These are phyloP conservation scores for Proliferodiscus dingleyae DNA, from an alignment of 2,329 filamentous ascomycete species.

Conservation along the genomic window DNA sequence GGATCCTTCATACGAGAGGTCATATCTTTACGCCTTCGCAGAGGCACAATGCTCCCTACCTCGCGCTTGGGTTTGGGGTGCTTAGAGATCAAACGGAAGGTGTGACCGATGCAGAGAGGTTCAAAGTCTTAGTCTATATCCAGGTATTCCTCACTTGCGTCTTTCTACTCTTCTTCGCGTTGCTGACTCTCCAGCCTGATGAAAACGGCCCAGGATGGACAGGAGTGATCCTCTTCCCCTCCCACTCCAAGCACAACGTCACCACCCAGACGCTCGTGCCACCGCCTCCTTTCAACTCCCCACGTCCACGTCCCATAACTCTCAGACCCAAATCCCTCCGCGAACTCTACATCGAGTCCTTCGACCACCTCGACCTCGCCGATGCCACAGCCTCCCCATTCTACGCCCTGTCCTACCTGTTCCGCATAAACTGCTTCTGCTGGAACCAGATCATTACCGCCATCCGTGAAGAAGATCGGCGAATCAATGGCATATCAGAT, in stretches of 20 bases:
- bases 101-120: slow-evolving; percentile 26
- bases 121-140: slow-evolving; percentile 24
- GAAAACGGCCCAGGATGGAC: slow-evolving; percentile 24
- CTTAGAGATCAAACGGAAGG: slow-evolving; percentile 12
- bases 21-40: slow-evolving; percentile 23
- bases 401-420: slow-evolving; percentile 21
- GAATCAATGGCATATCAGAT: slow-evolving; percentile 26
- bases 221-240: slow-evolving; percentile 24
- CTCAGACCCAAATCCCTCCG: slow-evolving; percentile 21
- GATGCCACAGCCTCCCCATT: slow-evolving; percentile 21
- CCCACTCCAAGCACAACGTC: slow-evolving; percentile 18
- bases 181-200: slow-evolving; percentile 11
- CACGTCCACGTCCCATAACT: slow-evolving; percentile 8
- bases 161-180: neutral
- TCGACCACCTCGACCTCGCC: slow-evolving; percentile 17
- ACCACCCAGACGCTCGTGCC: slow-evolving; percentile 19
- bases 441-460: slow-evolving; percentile 29
- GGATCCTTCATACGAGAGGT: slow-evolving; percentile 17
- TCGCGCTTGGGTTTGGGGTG: slow-evolving; percentile 23
- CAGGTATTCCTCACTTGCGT: slow-evolving; percentile 3
- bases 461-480: slow-evolving; percentile 25
- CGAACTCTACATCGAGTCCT: slow-evolving; percentile 25
- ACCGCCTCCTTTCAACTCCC: slow-evolving; percentile 20
- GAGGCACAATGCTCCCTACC: slow-evolving; percentile 19
- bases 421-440: slow-evolving; percentile 26